Conservation (phyloP, 2,329 filamentous ascomycete genomes). For the Clonostachys solani region DNA sequence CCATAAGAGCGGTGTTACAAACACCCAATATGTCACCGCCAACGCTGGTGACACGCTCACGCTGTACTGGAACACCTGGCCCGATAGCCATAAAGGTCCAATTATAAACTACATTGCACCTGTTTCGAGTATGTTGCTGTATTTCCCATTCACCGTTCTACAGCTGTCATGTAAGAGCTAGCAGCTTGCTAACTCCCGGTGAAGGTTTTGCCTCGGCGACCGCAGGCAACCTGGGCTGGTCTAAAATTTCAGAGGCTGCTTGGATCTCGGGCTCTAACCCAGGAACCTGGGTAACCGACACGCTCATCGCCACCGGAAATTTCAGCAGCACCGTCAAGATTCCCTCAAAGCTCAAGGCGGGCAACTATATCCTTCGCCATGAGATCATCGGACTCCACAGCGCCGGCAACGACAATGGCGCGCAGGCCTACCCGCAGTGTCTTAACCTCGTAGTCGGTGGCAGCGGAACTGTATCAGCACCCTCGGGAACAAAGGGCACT, state of each 20-base stretch:
- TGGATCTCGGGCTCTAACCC: slow-evolving; percentile 37
- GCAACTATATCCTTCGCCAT: slow-evolving; percentile 50
- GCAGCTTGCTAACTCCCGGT: too few relatives aligned
- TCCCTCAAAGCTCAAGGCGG: slow-evolving; percentile 37
- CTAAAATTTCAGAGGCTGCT: slow-evolving; percentile 55
- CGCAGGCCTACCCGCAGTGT: slow-evolving; percentile 48
- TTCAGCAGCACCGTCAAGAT: slow-evolving; percentile 38
- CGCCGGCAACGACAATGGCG: slow-evolving; percentile 28
- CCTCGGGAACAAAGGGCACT: slow-evolving; percentile 19
- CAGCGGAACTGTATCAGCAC: slow-evolving; percentile 15
- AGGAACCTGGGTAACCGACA: slow-evolving; percentile 51
- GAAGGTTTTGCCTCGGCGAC: slow-evolving; percentile 48
- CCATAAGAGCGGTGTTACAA: slow-evolving; percentile 23
- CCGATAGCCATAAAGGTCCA: slow-evolving; percentile 53
- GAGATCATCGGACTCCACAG: slow-evolving; percentile 54
- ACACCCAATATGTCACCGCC: slow-evolving; percentile 7
- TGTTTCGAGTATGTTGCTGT: background rate
- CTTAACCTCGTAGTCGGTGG: slow-evolving; percentile 42
- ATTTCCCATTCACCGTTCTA: too few relatives aligned
- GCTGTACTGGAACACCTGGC: slow-evolving; percentile 57
- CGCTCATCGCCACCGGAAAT: slow-evolving; percentile 38
- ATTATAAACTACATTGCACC: slow-evolving; percentile 54
- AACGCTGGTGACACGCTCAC: slow-evolving; percentile 9
- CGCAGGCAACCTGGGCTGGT: slow-evolving; percentile 47
- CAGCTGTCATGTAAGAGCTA: too few relatives aligned